Evolutionary conservation across 208 protist genomes (phyloP), one percentile per base, ranked within the genome.

Genomic region (Leishmania mexicana): DNA sequence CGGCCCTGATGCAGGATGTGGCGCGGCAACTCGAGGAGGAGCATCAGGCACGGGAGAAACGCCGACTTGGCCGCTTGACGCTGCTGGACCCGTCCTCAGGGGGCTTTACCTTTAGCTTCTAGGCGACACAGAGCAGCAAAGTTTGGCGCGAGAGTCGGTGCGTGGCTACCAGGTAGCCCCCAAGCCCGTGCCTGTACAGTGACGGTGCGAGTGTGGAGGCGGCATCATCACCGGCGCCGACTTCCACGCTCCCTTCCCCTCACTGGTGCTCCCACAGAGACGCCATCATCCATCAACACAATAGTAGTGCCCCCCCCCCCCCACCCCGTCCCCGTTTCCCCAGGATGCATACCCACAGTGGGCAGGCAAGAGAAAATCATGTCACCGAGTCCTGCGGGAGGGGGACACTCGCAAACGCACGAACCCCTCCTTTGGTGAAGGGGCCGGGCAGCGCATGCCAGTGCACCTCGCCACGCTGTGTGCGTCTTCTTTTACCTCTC

Each of bases 81-180:
- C 70, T 96, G 72, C 86, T 96, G 21, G 87, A 94, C 51, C 78
- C 80, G 17, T 86, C 79, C 11, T 84, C 75, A n/a, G 90, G 94
- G 31, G 95, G 93, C 2, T 96, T 96, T 76, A 82, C 81, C 28
- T 97, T 97, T 71, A 65, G 86, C 79, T 97, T 97, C 79, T 96
- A 87, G 80, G 42, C n/a, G 3, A 38, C 10, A 65, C 24, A 42
- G 3, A n/a, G 7, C 35, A 6, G 10, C 24, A 78, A 78, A 6
- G 24, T 21, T 31, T 10, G n/a, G 28, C 28, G 75, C 47, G 51
- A 62, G 51, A 24, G 47, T 38, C 13, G 35, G 42, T 42, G 40
- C 10, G 19, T 54, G 35, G 19, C 21, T 73, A n/a, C 40, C 40
- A 54, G 70, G 42, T 74, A 17, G 40, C 24, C 7, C 15, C n/a